Evolutionary conservation across 2,329 filamentous ascomycete species (phyloP), one percentile per base, ranked within the genome.

Genomic region (Microcyclosporella mali): DNA sequence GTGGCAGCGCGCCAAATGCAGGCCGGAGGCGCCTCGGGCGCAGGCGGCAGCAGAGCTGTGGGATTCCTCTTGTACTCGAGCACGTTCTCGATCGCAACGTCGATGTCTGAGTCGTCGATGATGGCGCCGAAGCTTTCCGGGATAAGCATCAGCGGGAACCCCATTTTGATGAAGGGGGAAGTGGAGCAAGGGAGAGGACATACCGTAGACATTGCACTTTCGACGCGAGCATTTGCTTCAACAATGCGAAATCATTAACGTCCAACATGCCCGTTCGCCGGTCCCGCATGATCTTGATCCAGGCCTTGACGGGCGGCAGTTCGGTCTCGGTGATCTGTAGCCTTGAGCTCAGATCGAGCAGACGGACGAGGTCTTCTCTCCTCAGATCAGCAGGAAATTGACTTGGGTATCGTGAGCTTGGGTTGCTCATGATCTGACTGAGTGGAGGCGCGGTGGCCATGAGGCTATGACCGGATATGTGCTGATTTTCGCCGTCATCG

Each of bases 121-220:
- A 53, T 44, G 3, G 51, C 51, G 16, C 51, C 51, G 17, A 53
- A 53, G 19, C 50, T 53, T 29, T n/a, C n/a, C n/a, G n/a, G n/a
- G n/a, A n/a, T n/a, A n/a, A n/a, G n/a, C n/a, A n/a, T n/a, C n/a
- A n/a, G n/a, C n/a, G n/a, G n/a, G n/a, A n/a, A n/a, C n/a, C n/a
- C n/a, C n/a, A n/a, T n/a, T n/a, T n/a, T n/a, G n/a, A n/a, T n/a
- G n/a, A n/a, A n/a, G n/a, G n/a, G n/a, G n/a, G n/a, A n/a, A n/a
- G n/a, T n/a, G n/a, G n/a, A n/a, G n/a, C n/a, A n/a, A n/a, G n/a
- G n/a, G n/a, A n/a, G 12, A 11, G 4, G 15, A 32, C 45, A 34
- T 37, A 54, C 51, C 51, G 43, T 34, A 50, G 50, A 33, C 51
- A 55, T 34, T 52, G 45, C 27, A 55, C 46, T 27, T 52, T 55